Evolutionary conservation across 2,329 filamentous ascomycete genomes (phyloP).

Genomic region (Colletotrichum acutatum): DNA sequence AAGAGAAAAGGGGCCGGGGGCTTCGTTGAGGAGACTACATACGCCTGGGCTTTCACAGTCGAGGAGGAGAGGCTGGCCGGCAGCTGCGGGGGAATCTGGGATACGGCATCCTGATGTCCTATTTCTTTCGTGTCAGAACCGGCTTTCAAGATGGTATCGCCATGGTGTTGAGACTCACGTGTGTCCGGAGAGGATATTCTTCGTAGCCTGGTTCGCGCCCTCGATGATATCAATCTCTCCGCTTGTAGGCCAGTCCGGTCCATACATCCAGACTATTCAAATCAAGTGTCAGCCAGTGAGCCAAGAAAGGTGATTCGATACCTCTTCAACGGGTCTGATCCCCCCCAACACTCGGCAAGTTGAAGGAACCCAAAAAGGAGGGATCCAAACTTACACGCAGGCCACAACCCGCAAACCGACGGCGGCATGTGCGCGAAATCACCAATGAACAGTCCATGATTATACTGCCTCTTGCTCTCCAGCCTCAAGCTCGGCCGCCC

Average conservation of each 20-base stretch:
- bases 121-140: constrained; percentile 34
- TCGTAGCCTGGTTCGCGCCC: constrained; percentile 70
- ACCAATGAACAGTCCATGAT: constrained; percentile 75
- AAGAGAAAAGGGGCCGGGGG: not conserved
- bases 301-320: not conserved
- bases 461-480: constrained; percentile 72
- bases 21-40: not conserved
- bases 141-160: not conserved
- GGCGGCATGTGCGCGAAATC: constrained; percentile 81
- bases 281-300: not conserved
- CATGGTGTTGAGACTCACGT: constrained; percentile 51
- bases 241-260: constrained; percentile 67
- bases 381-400: constrained; percentile 64
- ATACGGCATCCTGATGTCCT: constrained; percentile 43
- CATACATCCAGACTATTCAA: constrained; percentile 62
- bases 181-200: constrained; percentile 72
- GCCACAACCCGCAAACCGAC: constrained; percentile 78
- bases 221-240: constrained; percentile 80
- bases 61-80: constrained; percentile 26
- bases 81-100: constrained; percentile 35
- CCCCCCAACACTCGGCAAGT: not conserved
- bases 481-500: constrained; percentile 73
- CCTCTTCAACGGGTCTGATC: not conserved
- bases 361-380: not conserved
- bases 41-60: constrained; percentile 41